phyloP scores from a whole-genome alignment of 805 yeast species.

The Saccharomycopsis sp. region DNA sequence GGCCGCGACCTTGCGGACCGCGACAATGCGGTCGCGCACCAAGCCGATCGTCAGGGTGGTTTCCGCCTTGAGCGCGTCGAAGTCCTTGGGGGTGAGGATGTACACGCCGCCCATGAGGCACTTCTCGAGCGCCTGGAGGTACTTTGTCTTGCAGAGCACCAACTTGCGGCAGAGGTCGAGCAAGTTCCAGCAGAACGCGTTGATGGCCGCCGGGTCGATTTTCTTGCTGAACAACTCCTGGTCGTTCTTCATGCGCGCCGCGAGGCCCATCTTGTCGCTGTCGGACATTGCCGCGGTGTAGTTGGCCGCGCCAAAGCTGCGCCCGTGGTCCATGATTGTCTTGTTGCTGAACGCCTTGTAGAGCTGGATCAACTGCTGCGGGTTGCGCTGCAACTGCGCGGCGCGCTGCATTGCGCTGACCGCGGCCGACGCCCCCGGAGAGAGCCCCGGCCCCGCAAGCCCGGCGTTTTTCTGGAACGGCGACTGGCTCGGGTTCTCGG shows the following conservation, averaged over 20 bases:
- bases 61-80: neutral
- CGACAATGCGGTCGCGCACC: neutral
- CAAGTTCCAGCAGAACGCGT: slow-evolving; percentile 1
- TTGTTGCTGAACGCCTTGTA: slow-evolving; percentile 5
- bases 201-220: neutral
- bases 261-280: neutral
- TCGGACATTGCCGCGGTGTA: neutral
- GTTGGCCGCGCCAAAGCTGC: neutral
- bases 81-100: neutral
- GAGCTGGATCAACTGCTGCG: slow-evolving; percentile 3
- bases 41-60: neutral
- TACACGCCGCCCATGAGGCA: neutral
- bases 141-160: neutral
- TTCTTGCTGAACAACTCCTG: neutral
- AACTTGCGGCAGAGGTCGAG: neutral
- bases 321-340: slow-evolving; percentile 3
- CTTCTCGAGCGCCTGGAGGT: neutral
- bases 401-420: neutral
- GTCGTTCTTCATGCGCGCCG: neutral
- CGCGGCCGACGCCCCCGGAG: no score
- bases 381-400: neutral
- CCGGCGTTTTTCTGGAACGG: slow-evolving; percentile 10
- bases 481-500: neutral
- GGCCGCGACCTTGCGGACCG: neutral
- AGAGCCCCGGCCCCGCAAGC: no score